Percentiles rank a stretch among this genome's conserved stretches.
phyloP scores from a whole-genome alignment of 257 asterid species.

The Petunia secreta region DNA sequence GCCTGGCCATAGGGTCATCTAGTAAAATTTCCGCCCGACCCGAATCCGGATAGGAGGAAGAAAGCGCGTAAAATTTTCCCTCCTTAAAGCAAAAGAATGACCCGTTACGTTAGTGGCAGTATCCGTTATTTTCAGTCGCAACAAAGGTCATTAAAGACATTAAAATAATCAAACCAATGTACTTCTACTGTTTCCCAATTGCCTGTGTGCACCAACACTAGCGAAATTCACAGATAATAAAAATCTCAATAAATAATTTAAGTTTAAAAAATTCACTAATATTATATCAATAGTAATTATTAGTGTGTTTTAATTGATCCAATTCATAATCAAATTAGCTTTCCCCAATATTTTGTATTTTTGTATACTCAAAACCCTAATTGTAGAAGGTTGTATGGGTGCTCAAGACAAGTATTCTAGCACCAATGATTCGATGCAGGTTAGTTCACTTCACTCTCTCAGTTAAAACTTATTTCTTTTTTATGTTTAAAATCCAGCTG shows the following conservation, averaged over 20 bases:
- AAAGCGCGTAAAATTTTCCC: constrained; percentile 25
- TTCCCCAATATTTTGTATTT: constrained; percentile 18
- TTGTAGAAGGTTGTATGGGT: constrained; percentile 45
- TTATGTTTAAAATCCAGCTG: neutral
- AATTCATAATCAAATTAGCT: constrained; percentile 32
- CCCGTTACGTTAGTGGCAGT: constrained; percentile 25
- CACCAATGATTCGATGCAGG: constrained; percentile 48
- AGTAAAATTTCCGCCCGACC: neutral
- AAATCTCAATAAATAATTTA: constrained; percentile 20
- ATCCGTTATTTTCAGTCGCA: neutral
- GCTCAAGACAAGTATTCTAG: constrained; percentile 47
- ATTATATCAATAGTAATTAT: constrained; percentile 51
- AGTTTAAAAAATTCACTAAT: constrained; percentile 31
- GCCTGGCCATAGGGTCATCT: neutral
- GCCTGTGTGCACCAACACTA: constrained; percentile 35
- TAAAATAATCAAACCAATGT: neutral
- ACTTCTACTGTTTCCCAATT: constrained; percentile 42
- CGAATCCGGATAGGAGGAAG: constrained; percentile 16
- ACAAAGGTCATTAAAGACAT: constrained; percentile 41
- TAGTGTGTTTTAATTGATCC: constrained; percentile 51
- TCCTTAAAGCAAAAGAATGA: constrained; percentile 27
- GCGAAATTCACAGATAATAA: constrained; percentile 31
- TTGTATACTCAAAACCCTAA: constrained; percentile 62
- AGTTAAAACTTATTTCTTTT: neutral
- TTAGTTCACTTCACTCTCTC: neutral